Conservation (phyloP, 805 yeast species). For the Candida endomychidarum region DNA sequence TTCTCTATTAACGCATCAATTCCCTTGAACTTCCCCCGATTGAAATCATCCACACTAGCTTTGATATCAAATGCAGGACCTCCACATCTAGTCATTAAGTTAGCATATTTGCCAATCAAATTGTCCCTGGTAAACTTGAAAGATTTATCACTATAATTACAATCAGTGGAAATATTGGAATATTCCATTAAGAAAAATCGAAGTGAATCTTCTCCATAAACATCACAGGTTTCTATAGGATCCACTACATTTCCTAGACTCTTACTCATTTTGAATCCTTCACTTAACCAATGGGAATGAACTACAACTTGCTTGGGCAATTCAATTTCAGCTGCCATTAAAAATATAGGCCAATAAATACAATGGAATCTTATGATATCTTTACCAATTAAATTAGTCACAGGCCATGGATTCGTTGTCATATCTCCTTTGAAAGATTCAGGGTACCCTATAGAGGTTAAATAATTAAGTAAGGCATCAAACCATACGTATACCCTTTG, state of each 20-base stretch:
- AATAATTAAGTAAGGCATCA: constrained; percentile 85
- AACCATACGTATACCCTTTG: constrained; percentile 96
- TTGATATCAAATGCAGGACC: constrained; percentile 63
- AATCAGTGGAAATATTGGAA: constrained; percentile 73
- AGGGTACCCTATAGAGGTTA: constrained; percentile 66
- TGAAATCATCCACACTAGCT: constrained; percentile 38
- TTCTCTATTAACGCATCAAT: constrained; percentile 18
- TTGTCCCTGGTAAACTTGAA: constrained; percentile 56
- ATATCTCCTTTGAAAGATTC: constrained; percentile 11
- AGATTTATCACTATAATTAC: constrained; percentile 68
- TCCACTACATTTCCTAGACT: constrained; percentile 92
- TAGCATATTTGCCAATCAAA: constrained; percentile 80
- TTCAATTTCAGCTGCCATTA: constrained; percentile 75
- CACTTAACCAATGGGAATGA: constrained; percentile 92
- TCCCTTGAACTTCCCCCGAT: constrained; percentile 20
- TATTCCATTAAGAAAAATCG: constrained; percentile 76
- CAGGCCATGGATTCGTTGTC: constrained; percentile 51
- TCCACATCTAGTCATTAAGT: constrained; percentile 70
- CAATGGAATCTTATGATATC: constrained; percentile 89
- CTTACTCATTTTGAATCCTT: constrained; percentile 92
- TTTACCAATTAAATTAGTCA: constrained; percentile 85
- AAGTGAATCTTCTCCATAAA: constrained; percentile 71
- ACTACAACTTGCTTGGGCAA: constrained; percentile 77
- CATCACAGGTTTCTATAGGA: constrained; percentile 63
- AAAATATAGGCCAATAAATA: constrained; percentile 89